Evolutionary conservation across 192 early-diverging fungal genomes (phyloP).

Genomic region (Irineochytrium annulatum): DNA sequence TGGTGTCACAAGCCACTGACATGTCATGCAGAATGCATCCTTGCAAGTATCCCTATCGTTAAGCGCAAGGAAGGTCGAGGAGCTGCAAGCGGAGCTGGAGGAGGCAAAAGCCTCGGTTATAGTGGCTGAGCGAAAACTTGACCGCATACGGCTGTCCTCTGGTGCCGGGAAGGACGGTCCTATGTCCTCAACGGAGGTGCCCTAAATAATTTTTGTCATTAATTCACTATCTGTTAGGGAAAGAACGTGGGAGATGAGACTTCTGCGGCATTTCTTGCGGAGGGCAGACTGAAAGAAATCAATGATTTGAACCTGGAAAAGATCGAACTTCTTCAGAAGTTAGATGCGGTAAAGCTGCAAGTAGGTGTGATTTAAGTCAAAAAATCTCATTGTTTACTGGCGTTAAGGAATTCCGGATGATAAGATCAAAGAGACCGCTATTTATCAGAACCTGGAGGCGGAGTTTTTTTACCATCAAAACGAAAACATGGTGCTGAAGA

Average conservation of each 20-base stretch:
- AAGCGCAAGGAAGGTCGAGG: constrained; percentile 3
- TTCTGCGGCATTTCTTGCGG: constrained; percentile 13
- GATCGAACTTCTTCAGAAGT: constrained; percentile 18
- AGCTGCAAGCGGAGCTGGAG: constrained; percentile 17
- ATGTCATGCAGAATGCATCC: neutral
- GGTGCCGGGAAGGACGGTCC: neutral
- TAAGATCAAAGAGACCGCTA: constrained; percentile 12
- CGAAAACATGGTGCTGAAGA: constrained; percentile 29
- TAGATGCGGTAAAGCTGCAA: constrained; percentile 24
- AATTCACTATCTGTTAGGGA: neutral
- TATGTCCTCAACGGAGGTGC: neutral
- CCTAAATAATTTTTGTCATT: neutral
- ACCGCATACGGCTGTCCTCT: constrained; percentile 10
- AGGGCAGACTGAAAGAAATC: constrained; percentile 31
- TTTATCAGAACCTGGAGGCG: constrained; percentile 28
- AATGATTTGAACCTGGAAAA: constrained; percentile 26
- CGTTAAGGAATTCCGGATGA: constrained; percentile 14
- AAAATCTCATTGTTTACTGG: neutral
- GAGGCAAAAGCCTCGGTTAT: neutral
- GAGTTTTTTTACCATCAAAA: constrained; percentile 25
- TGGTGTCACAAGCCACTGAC: too few species aligned
- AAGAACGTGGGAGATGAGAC: neutral
- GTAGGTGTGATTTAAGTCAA: neutral
- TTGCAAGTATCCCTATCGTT: neutral
- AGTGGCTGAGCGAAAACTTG: constrained; percentile 20